phyloP scores from a whole-genome alignment of 2,329 filamentous ascomycete genomes.

The Neofusicoccum ribis region DNA sequence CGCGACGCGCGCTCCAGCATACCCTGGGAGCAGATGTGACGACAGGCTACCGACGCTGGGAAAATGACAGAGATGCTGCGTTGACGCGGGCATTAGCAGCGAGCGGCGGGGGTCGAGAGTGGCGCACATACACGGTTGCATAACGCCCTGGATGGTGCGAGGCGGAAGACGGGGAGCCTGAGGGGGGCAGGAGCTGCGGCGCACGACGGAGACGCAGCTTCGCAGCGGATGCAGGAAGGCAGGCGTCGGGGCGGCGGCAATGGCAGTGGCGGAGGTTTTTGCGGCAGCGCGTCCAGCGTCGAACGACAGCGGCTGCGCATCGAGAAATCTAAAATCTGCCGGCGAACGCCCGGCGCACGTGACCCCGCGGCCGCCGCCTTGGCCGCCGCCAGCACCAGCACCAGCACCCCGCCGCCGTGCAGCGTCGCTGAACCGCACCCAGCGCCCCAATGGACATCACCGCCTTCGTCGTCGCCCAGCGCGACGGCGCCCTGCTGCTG shows the following conservation, averaged over 20 bases:
- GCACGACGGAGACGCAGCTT: neutral
- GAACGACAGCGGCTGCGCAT: neutral
- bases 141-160: neutral
- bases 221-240: neutral
- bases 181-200: neutral
- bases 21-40: constrained; percentile 27
- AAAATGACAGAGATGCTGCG: neutral
- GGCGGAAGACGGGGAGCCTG: neutral
- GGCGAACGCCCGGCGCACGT: neutral
- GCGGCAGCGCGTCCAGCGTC: neutral
- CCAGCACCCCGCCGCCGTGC: no score
- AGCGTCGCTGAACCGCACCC: no score
- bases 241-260: neutral
- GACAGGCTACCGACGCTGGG: constrained; percentile 7
- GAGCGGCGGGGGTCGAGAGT: neutral
- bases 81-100: neutral
- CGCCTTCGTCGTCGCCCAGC: constrained; percentile 72
- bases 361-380: neutral
- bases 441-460: constrained; percentile 77
- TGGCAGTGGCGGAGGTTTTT: constrained; percentile 14
- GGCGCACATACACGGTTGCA: constrained; percentile 12
- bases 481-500: constrained; percentile 81
- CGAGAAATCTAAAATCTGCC: neutral
- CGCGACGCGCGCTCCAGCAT: constrained; percentile 62
- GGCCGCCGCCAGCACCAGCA: no score